These are phyloP conservation scores for Plasmodium gaboni DNA, from an alignment of 169 alveolate genomes.

Conservation along the genomic window DNA sequence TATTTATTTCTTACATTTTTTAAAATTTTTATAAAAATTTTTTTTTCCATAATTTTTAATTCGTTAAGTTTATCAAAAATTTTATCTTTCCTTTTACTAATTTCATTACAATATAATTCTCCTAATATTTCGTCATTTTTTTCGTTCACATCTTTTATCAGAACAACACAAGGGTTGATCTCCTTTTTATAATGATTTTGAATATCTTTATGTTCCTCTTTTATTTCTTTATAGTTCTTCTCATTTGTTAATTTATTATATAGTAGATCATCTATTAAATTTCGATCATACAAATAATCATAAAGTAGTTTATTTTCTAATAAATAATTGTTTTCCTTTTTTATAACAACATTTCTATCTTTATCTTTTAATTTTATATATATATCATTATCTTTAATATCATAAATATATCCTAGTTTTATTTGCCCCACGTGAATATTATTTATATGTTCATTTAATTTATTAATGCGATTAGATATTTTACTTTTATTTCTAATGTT, in stretches of 20 bases:
- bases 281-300: conserved; percentile 27
- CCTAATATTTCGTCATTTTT: conserved; percentile 30
- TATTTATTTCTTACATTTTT: conserved; percentile 75
- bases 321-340: conserved; percentile 62
- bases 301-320: conserved; percentile 62
- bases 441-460: conserved; percentile 10
- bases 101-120: conserved; percentile 57
- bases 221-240: not conserved
- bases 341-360: conserved; percentile 46
- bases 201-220: not conserved
- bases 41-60: conserved; percentile 55
- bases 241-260: conserved; percentile 17
- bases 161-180: conserved; percentile 25
- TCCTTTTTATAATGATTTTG: not conserved
- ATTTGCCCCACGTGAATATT: conserved; percentile 57
- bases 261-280: conserved; percentile 32
- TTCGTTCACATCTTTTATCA: conserved; percentile 46
- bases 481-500: too few species aligned
- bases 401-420: conserved; percentile 53
- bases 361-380: conserved; percentile 52
- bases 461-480: not conserved
- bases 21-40: conserved; percentile 59
- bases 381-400: conserved; percentile 51
- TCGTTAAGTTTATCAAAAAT: conserved; percentile 65
- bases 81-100: conserved; percentile 66